phyloP scores from a whole-genome alignment of 2,329 filamentous ascomycete genomes.

The Epichloe brachyelytri region DNA sequence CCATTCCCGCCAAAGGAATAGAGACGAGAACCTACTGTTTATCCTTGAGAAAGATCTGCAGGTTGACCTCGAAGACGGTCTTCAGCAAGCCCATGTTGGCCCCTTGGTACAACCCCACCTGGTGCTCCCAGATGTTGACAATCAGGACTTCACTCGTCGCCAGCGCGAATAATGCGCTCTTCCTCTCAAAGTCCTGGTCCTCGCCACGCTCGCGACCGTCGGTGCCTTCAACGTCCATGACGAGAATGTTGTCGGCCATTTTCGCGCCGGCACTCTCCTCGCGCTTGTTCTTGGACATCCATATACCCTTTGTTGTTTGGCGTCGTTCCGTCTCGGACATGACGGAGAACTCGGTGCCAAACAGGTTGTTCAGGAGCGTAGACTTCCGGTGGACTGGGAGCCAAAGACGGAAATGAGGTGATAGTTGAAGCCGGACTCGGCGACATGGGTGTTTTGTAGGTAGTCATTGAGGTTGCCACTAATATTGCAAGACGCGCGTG shows the following conservation, averaged over 20 bases:
- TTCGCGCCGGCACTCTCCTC: slow-evolving; percentile 33
- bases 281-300: slow-evolving; percentile 95
- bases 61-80: slow-evolving; percentile 97
- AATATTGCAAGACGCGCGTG: slow-evolving; percentile 3
- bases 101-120: slow-evolving; percentile 94
- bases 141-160: slow-evolving; percentile 97
- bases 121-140: slow-evolving; percentile 98
- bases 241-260: slow-evolving; percentile 96
- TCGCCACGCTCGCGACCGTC: slow-evolving; percentile 93
- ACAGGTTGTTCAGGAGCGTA: slow-evolving; percentile 88
- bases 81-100: slow-evolving; percentile 98
- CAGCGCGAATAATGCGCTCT: slow-evolving; percentile 92
- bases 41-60: slow-evolving; percentile 94
- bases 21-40: slow-evolving; percentile 54
- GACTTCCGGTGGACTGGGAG: slow-evolving; percentile 97
- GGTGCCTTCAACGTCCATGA: slow-evolving; percentile 98
- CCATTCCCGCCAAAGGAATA: not conserved
- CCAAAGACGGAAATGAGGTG: slow-evolving; percentile 98
- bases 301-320: slow-evolving; percentile 98
- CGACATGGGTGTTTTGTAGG: slow-evolving; percentile 64
- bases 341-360: slow-evolving; percentile 90
- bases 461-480: slow-evolving; percentile 73
- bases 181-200: slow-evolving; percentile 97
- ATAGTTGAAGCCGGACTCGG: slow-evolving; percentile 93
- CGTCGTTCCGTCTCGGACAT: slow-evolving; percentile 92